Evolutionary conservation across 768 basidiomycete species (phyloP).

Genomic region (Amanita subjunquillea): DNA sequence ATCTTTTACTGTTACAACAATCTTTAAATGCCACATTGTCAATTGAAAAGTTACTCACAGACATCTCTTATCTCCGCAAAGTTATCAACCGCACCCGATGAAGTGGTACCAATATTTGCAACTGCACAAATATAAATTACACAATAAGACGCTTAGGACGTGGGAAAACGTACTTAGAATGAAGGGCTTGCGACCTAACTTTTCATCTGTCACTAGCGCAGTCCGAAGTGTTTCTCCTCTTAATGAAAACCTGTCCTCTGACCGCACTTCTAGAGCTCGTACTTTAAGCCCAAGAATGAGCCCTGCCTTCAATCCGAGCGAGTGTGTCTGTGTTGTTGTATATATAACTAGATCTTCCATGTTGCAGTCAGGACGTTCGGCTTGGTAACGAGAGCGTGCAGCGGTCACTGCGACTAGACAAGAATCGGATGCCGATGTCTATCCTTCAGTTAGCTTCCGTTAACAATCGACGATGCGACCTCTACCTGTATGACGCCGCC

Average conservation of each 20-base stretch:
- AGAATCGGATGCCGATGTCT: constrained; percentile 85
- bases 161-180: constrained; percentile 50
- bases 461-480: neutral
- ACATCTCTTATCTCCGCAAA: constrained; percentile 65
- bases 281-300: constrained; percentile 74
- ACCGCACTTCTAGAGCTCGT: constrained; percentile 54
- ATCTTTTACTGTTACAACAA: constrained; percentile 33
- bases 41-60: constrained; percentile 28
- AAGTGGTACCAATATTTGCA: constrained; percentile 87
- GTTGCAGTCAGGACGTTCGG: constrained; percentile 35
- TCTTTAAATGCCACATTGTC: neutral
- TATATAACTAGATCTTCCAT: constrained; percentile 69
- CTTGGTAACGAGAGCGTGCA: constrained; percentile 56
- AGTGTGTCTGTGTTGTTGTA: constrained; percentile 86
- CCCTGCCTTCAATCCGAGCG: constrained; percentile 67
- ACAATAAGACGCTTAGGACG: too few species aligned
- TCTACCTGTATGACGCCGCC: constrained; percentile 76
- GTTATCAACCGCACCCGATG: constrained; percentile 78
- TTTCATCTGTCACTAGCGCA: constrained; percentile 57
- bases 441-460: neutral
- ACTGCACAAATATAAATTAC: constrained; percentile 31
- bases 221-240: constrained; percentile 47
- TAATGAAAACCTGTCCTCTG: constrained; percentile 57
- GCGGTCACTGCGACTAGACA: constrained; percentile 70
- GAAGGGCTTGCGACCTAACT: constrained; percentile 63